These are phyloP conservation scores for Platanus orientalis DNA, from an alignment of 164 flowering plant species.

Conservation along the genomic window DNA sequence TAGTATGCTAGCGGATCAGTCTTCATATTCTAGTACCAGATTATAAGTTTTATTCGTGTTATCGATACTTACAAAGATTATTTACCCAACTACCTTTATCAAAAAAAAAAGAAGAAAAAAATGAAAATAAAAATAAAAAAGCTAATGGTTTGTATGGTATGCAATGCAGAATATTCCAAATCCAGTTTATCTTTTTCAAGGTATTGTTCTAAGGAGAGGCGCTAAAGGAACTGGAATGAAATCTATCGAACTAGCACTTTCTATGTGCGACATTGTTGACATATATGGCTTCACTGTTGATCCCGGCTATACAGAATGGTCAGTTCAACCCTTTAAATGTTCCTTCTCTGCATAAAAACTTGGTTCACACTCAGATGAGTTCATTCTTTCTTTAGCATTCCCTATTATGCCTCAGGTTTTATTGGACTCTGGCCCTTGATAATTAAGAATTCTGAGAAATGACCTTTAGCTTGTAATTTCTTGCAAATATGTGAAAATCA, in stretches of 20 bases:
- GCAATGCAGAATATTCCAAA: constrained; percentile 72
- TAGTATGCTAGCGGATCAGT: neutral
- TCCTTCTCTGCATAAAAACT: neutral
- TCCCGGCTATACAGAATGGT: constrained; percentile 99
- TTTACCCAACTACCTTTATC: neutral
- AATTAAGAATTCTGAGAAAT: no score
- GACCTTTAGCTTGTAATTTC: no score
- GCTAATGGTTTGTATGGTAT: neutral
- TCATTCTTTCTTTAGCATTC: neutral
- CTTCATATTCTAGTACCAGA: neutral
- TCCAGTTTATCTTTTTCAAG: constrained; percentile 98
- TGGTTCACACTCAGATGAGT: neutral
- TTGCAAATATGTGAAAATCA: no score
- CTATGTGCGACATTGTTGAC: constrained; percentile 97
- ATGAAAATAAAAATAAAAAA: no score
- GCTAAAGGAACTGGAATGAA: constrained; percentile 99
- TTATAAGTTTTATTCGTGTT: neutral
- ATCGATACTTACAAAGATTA: neutral
- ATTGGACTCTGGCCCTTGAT: no score
- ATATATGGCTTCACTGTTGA: constrained; percentile 99
- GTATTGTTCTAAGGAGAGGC: constrained; percentile 93
- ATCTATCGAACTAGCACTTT: constrained; percentile 92
- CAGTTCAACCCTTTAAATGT: constrained; percentile 19
- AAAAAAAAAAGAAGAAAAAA: no score
- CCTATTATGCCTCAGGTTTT: no score